Percentiles rank a stretch among this genome's conserved stretches.
These are phyloP conservation scores for Clitoria ternatea DNA, from an alignment of 306 rosid species.

Conservation along the genomic window DNA sequence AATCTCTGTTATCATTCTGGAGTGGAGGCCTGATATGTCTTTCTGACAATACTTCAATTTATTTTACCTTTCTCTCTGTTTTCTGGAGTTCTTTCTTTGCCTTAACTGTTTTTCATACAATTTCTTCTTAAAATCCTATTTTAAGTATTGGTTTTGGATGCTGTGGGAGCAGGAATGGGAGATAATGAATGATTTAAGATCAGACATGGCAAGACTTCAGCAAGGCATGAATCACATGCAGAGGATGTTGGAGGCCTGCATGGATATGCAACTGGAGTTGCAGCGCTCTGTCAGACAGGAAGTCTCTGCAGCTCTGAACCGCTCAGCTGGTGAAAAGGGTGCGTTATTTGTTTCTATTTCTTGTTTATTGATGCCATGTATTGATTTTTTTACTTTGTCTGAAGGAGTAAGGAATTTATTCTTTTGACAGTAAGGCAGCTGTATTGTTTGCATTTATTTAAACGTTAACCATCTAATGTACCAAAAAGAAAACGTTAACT, in stretches of 20 bases:
- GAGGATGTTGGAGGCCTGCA: constrained; percentile 99
- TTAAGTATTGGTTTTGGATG: constrained; percentile 23
- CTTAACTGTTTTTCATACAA: not conserved
- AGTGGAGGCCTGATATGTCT: not conserved
- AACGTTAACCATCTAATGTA: not conserved
- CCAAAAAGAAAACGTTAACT: not conserved
- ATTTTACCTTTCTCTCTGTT: not conserved
- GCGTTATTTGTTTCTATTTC: not conserved
- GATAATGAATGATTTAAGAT: constrained; percentile 84
- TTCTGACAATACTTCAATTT: not conserved
- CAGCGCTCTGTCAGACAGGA: constrained; percentile 99
- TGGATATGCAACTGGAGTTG: constrained; percentile 99
- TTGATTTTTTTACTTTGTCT: not conserved
- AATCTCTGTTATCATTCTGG: not conserved
- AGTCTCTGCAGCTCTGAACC: constrained; percentile 95
- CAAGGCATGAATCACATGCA: constrained; percentile 99
- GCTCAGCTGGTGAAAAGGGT: constrained; percentile 87
- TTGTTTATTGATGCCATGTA: not conserved
- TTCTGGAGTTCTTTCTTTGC: not conserved
- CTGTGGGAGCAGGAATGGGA: constrained; percentile 85
- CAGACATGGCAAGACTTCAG: constrained; percentile 98
- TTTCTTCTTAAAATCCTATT: not conserved
- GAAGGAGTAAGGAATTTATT: constrained; percentile 17
- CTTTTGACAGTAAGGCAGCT: constrained; percentile 1
- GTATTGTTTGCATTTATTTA: not conserved